Percentiles rank a stretch among this genome's conserved stretches.
phyloP scores from a whole-genome alignment of 495 filamentous ascomycete genomes.

The Aspergillus biplanus region DNA sequence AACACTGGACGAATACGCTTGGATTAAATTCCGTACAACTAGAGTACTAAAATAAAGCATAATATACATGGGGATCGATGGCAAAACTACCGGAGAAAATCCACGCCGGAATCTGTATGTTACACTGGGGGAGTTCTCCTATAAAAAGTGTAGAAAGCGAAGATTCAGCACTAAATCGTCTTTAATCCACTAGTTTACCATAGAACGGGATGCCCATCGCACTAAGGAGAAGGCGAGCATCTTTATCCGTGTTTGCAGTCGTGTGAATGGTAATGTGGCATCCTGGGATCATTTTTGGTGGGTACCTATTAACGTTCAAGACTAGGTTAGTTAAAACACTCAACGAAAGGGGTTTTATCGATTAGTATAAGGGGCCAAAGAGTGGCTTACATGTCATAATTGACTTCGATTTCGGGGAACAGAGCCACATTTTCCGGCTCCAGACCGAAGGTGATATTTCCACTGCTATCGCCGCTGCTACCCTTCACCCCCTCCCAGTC shows the following conservation, averaged over 20 bases:
- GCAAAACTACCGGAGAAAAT: too few species aligned
- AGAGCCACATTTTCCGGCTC: conserved; percentile 68
- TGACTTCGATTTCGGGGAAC: conserved; percentile 92
- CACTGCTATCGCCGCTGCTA: conserved; percentile 76
- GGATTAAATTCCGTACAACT: conserved; percentile 16
- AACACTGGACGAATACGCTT: conserved; percentile 1
- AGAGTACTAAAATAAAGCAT: conserved; percentile 23
- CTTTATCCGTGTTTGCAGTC: conserved; percentile 82
- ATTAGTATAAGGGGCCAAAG: background rate
- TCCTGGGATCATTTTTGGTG: conserved; percentile 90
- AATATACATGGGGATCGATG: conserved; percentile 26
- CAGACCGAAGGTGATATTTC: conserved; percentile 85
- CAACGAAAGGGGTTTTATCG: background rate
- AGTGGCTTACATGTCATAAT: conserved; percentile 80
- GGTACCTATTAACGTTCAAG: conserved; percentile 57
- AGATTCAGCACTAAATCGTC: background rate
- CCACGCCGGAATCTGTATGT: too few species aligned
- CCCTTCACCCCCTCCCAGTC: conserved; percentile 87
- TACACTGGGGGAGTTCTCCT: too few species aligned
- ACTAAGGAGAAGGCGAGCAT: conserved; percentile 83
- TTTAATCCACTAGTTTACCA: conserved; percentile 65
- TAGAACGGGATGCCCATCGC: conserved; percentile 82
- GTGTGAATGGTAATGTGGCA: conserved; percentile 88
- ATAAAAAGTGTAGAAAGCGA: too few species aligned
- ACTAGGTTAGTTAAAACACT: conserved; percentile 2